Conservation (phyloP, 495 filamentous ascomycete genomes). For the Aspergillus conjunctus region DNA sequence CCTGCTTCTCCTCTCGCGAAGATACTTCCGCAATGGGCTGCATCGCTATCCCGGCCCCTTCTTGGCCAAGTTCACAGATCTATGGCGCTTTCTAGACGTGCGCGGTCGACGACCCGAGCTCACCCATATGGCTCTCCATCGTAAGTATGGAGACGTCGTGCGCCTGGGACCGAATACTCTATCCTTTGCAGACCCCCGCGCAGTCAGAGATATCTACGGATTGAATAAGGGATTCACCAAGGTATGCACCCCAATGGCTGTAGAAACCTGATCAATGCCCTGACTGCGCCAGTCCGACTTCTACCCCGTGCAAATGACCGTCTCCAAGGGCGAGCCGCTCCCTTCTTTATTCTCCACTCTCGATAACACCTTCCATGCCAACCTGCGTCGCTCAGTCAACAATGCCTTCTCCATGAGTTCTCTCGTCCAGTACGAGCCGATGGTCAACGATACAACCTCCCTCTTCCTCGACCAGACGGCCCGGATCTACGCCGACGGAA, state of each 20-base stretch:
- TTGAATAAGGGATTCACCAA: conserved; percentile 82
- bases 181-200: conserved; percentile 66
- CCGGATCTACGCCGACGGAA: conserved; percentile 53
- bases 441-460: conserved; percentile 60
- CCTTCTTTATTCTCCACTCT: conserved; percentile 78
- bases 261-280: not conserved
- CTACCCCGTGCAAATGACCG: conserved; percentile 67
- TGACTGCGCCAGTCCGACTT: conserved; percentile 59
- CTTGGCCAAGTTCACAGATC: conserved; percentile 66
- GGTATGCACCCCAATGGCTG: conserved; percentile 40
- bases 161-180: conserved; percentile 65
- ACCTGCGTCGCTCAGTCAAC: conserved; percentile 69
- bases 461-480: conserved; percentile 62
- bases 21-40: conserved; percentile 14
- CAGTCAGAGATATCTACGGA: conserved; percentile 75
- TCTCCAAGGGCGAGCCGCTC: conserved; percentile 63
- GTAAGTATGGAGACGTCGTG: conserved; percentile 70
- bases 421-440: conserved; percentile 71
- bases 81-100: conserved; percentile 71
- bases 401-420: conserved; percentile 73
- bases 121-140: conserved; percentile 67
- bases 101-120: conserved; percentile 61
- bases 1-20: not conserved
- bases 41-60: conserved; percentile 58
- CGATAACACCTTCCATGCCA: conserved; percentile 72